Base-by-base conservation (phyloP, 495 filamentous ascomycete genomes). In the Tuber brumale region DNA sequence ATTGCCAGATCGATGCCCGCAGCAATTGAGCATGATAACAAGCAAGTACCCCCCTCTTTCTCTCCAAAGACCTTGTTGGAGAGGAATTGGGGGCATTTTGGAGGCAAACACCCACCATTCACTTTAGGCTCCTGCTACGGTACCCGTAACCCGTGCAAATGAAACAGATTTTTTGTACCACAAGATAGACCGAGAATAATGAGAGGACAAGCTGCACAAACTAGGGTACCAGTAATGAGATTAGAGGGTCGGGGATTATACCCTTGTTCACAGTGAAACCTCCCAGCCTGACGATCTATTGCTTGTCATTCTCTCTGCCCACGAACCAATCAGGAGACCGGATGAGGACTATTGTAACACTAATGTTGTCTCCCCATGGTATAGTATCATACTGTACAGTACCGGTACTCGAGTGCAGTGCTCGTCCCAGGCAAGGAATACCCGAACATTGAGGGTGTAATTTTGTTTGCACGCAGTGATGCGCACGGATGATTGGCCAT, bases 231-330 rank as follows among this genome's bases (percentile, higher is more conserved):
- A 39, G 2, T 2, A 39, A 31, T 10, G 57, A 66, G 57, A 66
- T 66, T 66, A 66, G 57, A 66, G 57, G 57, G 27, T 66, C 12
- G 57, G 57, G 57, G 57, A 66, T 66, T 66, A 48, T 66, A 31
- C 57, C 57, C 57, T 31, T 66, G 57, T 66, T 31, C 57, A 31
- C 10, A 66, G 3, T 66, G 57, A 66, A 66, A 66, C 57, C 27
- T 61, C n/a, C n/a, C 57, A 27, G 6, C n/a, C 7, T 31, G 51
- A 23, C 14, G n/a, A 31, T 27, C n/a, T 31, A 66, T 66, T 16
- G 27, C 57, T 66, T n/a, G 57, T 66, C 57, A 66, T 66, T 31
- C 57, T 16, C n/a, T 66, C 10, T 41, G 3, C 9, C n/a, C 12
- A 66, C 0, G 27, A 66, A 18, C 57, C 57, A 31, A 66, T 66